Percentiles rank a stretch among this genome's conserved stretches.
phyloP scores from a whole-genome alignment of 371 early-diverging fungal genomes.

The Rhizopus stolonifer region DNA sequence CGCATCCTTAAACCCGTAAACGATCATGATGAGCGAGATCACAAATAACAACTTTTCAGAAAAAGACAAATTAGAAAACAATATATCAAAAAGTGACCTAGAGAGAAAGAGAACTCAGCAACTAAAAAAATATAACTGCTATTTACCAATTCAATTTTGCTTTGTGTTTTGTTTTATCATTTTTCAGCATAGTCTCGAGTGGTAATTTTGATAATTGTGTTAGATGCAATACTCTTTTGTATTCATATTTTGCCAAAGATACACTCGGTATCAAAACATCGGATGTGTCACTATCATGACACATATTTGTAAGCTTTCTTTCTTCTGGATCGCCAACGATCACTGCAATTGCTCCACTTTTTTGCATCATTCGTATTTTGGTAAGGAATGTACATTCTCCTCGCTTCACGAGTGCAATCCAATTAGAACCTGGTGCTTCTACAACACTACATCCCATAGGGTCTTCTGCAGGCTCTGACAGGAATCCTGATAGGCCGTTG shows the following conservation, averaged over 20 bases:
- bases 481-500: constrained; percentile 48
- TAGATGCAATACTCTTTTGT: constrained; percentile 46
- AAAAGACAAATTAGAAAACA: too few species aligned
- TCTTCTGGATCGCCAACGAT: constrained; percentile 76
- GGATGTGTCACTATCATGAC: constrained; percentile 54
- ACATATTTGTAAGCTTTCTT: constrained; percentile 1
- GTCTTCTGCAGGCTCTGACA: constrained; percentile 37
- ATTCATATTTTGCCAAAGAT: constrained; percentile 67
- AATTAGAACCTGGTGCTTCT: constrained; percentile 42
- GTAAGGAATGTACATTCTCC: constrained; percentile 85
- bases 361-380: constrained; percentile 87
- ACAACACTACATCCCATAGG: constrained; percentile 36
- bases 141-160: constrained; percentile 18
- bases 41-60: too few species aligned
- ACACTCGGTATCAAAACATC: constrained; percentile 77
- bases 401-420: constrained; percentile 82
- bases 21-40: constrained; percentile 48
- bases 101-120: neutral
- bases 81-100: constrained; percentile 29
- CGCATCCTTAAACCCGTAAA: constrained; percentile 62
- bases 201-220: constrained; percentile 38
- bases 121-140: neutral
- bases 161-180: neutral
- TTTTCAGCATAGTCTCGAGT: constrained; percentile 37
- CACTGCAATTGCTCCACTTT: constrained; percentile 82